Evolutionary conservation across 2,329 filamentous ascomycete genomes (phyloP), one percentile per base, ranked within the genome.

Genomic region (Ophiostoma piceae): DNA sequence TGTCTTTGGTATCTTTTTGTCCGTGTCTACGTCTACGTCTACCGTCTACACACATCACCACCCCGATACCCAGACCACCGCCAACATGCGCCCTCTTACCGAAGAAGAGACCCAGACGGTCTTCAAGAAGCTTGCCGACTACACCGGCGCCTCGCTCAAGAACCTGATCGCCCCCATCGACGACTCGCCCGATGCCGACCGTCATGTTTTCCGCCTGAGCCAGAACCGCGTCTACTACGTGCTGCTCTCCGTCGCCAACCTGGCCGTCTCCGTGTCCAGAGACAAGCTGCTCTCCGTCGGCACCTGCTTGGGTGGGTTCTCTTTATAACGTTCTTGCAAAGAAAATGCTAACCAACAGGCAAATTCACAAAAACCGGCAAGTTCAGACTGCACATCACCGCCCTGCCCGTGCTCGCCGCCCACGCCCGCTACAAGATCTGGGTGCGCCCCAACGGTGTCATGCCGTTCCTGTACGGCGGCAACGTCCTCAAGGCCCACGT

Each of bases 341-440:
- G 1, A 35, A 6, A 8, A 8, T 35, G 35, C 35, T 35, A 47
- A 47, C 19, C 19, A 5, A 16, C 43, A 87, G 93, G 93, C 76
- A 97, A 97, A 79, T 96, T 97, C 82, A 97, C 94, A 72, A 98
- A 97, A 84, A 92, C 93, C 4, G 92, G 93, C 73, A 97, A 98
- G 80, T 98, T 99, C 83, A 85, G 94, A 68, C 84, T 99, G 69
- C 94, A 97, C 82, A 92, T 98, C 77, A 98, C 94, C 1, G 91
- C 85, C 5, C 77, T 99, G 71, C 90, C 93, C 73, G 87, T 97
- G 73, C 90, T 99, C 74, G 91, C 94, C 70, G 90, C 92, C 74
- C 92, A 97, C 79, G 94, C 94, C 64, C 85, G 95, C 71, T 96
- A 97, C 82, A 98, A 98, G 87, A 89, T 98, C 75, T 98, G 94